Evolutionary conservation across 2,329 filamentous ascomycete genomes (phyloP).

Genomic region (Plenodomus lindquistii): DNA sequence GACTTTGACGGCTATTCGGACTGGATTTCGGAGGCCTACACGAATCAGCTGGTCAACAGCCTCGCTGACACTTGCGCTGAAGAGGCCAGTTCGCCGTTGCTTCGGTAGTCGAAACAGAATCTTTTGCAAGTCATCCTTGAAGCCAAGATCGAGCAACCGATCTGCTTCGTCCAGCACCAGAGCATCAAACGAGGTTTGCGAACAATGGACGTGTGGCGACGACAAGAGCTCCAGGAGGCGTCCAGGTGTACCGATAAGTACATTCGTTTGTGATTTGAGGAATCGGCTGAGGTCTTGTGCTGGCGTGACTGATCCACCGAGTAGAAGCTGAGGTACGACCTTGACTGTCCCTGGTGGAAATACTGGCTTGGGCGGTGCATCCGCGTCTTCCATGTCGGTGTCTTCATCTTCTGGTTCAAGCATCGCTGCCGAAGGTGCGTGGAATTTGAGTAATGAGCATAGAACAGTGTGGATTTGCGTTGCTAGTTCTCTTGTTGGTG

Average conservation of each 20-base stretch:
- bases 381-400: conserved; percentile 46
- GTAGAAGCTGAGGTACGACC: conserved; percentile 76
- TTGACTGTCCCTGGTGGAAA: conserved; percentile 56
- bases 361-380: conserved; percentile 42
- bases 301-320: conserved; percentile 79
- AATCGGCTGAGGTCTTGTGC: conserved; percentile 87
- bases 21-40: conserved; percentile 89
- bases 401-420: conserved; percentile 58
- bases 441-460: conserved; percentile 76
- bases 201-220: conserved; percentile 84
- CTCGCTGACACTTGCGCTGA: conserved; percentile 94
- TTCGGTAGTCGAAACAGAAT: conserved; percentile 87
- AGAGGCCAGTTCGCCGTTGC: conserved; percentile 88
- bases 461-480: conserved; percentile 87
- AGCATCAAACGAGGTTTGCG: conserved; percentile 86
- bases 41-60: conserved; percentile 91
- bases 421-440: conserved; percentile 73
- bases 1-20: conserved; percentile 92
- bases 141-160: conserved; percentile 87
- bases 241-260: conserved; percentile 89
- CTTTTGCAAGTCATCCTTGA: conserved; percentile 85
- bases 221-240: conserved; percentile 84
- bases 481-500: conserved; percentile 90
- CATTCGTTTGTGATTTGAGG: conserved; percentile 79
- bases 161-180: conserved; percentile 95